Percentiles rank a stretch among this genome's conserved stretches.
Evolutionary conservation across 73 alveolate genomes (phyloP).

Genomic region (Paramecium sonneborni): DNA sequence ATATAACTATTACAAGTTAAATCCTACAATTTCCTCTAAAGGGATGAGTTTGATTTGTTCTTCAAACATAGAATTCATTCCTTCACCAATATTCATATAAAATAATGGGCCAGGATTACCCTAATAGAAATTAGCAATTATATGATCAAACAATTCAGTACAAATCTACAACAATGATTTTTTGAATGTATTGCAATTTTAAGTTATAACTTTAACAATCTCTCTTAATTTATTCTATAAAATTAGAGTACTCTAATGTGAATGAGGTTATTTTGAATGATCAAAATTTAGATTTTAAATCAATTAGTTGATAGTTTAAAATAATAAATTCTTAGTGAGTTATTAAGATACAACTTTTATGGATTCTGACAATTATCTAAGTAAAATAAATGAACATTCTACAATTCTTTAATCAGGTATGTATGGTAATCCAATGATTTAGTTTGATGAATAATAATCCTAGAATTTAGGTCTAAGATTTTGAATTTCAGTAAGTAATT

Average conservation of each 20-base stretch:
- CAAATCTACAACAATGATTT: not conserved
- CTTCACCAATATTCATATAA: not conserved
- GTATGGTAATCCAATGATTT: constrained; percentile 16
- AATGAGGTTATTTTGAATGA: not conserved
- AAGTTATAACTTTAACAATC: not conserved
- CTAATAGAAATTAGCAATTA: not conserved
- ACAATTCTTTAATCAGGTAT: not conserved
- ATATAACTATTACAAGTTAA: not conserved
- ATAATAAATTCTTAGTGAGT: not conserved
- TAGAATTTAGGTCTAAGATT: not conserved
- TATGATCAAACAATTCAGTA: not conserved
- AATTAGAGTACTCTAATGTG: not conserved
- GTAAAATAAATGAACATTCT: constrained; percentile 15
- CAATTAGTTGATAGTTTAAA: not conserved
- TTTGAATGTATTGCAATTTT: not conserved
- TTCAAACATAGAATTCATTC: not conserved
- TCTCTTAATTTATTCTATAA: not conserved
- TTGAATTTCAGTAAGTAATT: not conserved
- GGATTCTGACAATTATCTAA: constrained; percentile 28
- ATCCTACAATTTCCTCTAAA: not conserved
- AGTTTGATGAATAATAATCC: not conserved
- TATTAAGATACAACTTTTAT: constrained; percentile 1
- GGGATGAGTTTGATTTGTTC: not conserved
- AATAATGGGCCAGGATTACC: not conserved
- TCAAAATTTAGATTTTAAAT: not conserved